Percentiles rank a stretch among this genome's conserved stretches.
These are phyloP conservation scores for Ambrosia artemisiifolia DNA, from an alignment of 129 eudicot genomes.

Conservation along the genomic window DNA sequence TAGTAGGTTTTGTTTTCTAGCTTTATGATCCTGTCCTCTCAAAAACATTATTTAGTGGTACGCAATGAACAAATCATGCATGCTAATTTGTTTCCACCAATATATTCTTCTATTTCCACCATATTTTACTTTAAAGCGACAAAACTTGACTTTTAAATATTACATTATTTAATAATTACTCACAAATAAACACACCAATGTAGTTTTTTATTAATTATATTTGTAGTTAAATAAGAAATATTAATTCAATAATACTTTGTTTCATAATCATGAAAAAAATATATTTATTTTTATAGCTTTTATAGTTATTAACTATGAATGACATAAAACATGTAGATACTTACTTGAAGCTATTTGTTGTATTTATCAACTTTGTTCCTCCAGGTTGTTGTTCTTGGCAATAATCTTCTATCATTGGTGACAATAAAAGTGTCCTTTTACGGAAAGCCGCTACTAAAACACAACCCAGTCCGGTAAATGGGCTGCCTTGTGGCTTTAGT, in stretches of 20 bases:
- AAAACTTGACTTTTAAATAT: neutral
- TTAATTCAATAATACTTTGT: neutral
- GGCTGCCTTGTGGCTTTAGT: conserved; percentile 40
- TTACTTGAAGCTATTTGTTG: conserved; percentile 38
- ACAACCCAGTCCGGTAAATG: conserved; percentile 34
- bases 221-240: too few relatives aligned
- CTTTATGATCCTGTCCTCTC: neutral
- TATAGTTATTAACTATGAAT: too few relatives aligned
- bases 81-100: neutral
- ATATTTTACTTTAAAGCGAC: neutral
- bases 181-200: neutral
- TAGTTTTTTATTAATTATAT: too few relatives aligned
- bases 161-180: neutral
- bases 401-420: conserved; percentile 24
- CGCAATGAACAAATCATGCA: neutral
- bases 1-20: neutral
- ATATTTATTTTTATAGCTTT: too few relatives aligned
- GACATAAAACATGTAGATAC: neutral
- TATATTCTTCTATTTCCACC: neutral
- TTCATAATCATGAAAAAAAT: neutral
- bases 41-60: neutral
- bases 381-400: conserved; percentile 6
- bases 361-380: conserved; percentile 2
- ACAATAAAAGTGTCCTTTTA: conserved; percentile 29
- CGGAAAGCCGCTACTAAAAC: conserved; percentile 36